Evolutionary conservation across 228 moss, liverwort and hornwort genomes (phyloP).

Genomic region (Sphagnum fallax): DNA sequence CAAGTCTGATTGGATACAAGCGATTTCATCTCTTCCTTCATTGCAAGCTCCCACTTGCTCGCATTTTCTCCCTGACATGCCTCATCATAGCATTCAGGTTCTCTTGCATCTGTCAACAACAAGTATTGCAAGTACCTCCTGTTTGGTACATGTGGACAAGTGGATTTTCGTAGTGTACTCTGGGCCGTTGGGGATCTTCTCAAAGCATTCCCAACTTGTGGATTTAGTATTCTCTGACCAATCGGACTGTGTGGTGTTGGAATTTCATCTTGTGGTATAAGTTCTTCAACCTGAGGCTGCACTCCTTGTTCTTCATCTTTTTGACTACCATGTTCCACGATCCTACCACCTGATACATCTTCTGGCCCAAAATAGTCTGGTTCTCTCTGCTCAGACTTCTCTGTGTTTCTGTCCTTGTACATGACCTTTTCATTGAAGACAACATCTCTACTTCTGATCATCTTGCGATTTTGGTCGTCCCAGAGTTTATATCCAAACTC

Average conservation of each 20-base stretch:
- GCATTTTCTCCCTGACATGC: neutral
- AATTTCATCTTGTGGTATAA: no score
- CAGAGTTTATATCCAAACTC: conserved; percentile 1
- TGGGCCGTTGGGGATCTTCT: neutral
- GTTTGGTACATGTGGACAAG: neutral
- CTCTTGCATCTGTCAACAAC: neutral
- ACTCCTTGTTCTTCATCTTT: no score
- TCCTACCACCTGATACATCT: no score
- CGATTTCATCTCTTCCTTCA: conserved; percentile 5
- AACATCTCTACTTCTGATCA: conserved; percentile 1
- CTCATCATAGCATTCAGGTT: neutral
- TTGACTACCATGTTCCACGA: no score
- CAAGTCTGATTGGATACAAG: neutral
- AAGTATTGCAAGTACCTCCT: neutral
- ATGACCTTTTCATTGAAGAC: neutral
- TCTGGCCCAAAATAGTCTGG: no score
- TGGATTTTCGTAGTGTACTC: neutral
- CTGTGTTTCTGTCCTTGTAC: no score
- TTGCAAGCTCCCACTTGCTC: neutral
- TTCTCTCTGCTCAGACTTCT: no score
- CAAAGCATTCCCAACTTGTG: no score
- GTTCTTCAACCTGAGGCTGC: no score
- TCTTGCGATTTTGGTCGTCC: neutral
- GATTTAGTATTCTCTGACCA: no score
- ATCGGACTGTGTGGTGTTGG: no score